These are phyloP conservation scores for Eutypa lata DNA, from an alignment of 2,329 filamentous ascomycete genomes.

Conservation along the genomic window DNA sequence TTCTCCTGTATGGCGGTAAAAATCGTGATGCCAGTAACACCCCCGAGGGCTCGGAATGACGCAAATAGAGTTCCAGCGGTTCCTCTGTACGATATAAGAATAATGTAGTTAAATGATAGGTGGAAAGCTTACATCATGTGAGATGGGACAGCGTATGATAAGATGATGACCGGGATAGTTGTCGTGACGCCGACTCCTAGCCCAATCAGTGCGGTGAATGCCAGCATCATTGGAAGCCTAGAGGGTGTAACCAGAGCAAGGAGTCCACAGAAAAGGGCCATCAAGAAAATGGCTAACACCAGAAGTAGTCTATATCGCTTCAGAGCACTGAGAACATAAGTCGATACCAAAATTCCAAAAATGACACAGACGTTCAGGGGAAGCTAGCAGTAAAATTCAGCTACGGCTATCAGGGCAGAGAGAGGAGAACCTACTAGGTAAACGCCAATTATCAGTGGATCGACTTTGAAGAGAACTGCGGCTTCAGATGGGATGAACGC, in stretches of 20 bases:
- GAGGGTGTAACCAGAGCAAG: neutral
- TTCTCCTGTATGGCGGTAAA: neutral
- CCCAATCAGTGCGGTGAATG: neutral
- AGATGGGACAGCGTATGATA: neutral
- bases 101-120: neutral
- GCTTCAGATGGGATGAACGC: neutral
- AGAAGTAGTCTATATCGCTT: neutral
- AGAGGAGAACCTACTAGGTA: neutral
- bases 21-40: neutral
- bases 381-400: neutral
- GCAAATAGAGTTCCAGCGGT: neutral
- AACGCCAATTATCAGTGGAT: neutral
- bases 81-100: neutral
- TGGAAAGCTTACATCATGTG: neutral
- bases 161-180: neutral
- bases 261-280: neutral
- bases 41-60: neutral
- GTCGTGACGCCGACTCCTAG: neutral
- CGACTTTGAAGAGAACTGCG: neutral
- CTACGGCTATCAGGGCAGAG: neutral
- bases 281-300: neutral
- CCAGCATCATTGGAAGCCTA: neutral
- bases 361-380: neutral
- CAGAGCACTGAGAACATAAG: neutral
- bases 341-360: neutral